These are phyloP conservation scores for Quercus gilva DNA, from an alignment of 306 rosid species.

Conservation along the genomic window DNA sequence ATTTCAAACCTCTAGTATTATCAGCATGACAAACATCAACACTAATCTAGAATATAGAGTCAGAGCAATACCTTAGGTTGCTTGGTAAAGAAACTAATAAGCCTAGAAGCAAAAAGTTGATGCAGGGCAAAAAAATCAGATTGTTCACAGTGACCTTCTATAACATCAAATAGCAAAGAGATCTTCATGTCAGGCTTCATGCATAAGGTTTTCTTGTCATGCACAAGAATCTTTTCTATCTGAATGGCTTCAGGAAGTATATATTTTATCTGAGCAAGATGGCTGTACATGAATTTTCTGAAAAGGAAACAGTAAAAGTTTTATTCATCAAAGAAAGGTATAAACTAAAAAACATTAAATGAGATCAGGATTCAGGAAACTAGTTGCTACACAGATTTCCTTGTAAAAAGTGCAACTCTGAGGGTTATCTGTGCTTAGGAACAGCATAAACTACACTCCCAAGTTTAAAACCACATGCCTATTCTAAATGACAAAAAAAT, in stretches of 20 bases:
- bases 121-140: constrained; percentile 45
- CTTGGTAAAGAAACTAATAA: constrained; percentile 35
- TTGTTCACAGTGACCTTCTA: constrained; percentile 34
- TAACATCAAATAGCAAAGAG: constrained; percentile 44
- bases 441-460: not conserved
- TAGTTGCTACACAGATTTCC: not conserved
- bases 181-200: constrained; percentile 63
- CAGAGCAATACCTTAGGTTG: constrained; percentile 56
- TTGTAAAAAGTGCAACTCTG: not conserved
- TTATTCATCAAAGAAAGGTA: not conserved
- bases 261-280: constrained; percentile 67
- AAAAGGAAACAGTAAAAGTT: constrained; percentile 21
- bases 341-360: not conserved
- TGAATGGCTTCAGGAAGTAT: constrained; percentile 56
- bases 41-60: not conserved
- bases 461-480: not conserved
- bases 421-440: not conserved
- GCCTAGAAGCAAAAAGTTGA: constrained; percentile 46
- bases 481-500: not conserved
- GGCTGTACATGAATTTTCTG: constrained; percentile 50
- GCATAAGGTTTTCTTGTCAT: constrained; percentile 50
- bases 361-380: not conserved
- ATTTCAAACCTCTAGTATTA: not conserved
- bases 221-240: constrained; percentile 42
- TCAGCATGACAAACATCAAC: not conserved